phyloP scores from a whole-genome alignment of 2,329 filamentous ascomycete species.

The Clonostachys rhizophaga region DNA sequence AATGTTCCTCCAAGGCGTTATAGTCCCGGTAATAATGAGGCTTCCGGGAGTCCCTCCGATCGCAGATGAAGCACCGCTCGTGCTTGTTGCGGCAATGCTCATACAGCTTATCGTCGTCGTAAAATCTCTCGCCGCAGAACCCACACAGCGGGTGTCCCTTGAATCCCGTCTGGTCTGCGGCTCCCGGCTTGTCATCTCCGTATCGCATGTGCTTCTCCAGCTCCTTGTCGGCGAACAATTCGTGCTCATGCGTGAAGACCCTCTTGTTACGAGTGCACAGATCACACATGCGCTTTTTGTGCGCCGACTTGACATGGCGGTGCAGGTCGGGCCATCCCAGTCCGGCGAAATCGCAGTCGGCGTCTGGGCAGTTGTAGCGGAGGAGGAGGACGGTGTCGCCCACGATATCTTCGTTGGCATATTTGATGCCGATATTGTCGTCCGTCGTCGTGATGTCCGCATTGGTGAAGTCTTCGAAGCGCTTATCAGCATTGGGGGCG shows the following conservation, averaged over 20 bases:
- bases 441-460: slow-evolving; percentile 74
- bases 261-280: slow-evolving; percentile 92
- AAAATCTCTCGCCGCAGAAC: slow-evolving; percentile 90
- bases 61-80: slow-evolving; percentile 92
- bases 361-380: slow-evolving; percentile 91
- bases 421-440: slow-evolving; percentile 85
- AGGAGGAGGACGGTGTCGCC: slow-evolving; percentile 86
- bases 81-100: slow-evolving; percentile 91
- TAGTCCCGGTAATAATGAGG: slow-evolving; percentile 94
- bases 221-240: slow-evolving; percentile 78
- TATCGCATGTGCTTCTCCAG: slow-evolving; percentile 83
- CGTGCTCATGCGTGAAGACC: slow-evolving; percentile 96
- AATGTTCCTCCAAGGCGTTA: slow-evolving; percentile 79
- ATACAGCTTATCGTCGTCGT: slow-evolving; percentile 93
- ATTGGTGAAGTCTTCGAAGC: slow-evolving; percentile 76
- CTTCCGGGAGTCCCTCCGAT: slow-evolving; percentile 62
- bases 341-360: slow-evolving; percentile 75
- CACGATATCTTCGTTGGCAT: slow-evolving; percentile 82
- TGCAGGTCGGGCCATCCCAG: slow-evolving; percentile 55
- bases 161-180: slow-evolving; percentile 90
- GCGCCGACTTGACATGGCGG: slow-evolving; percentile 75
- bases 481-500: slow-evolving; percentile 77
- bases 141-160: slow-evolving; percentile 91
- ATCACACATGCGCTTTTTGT: slow-evolving; percentile 88
- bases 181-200: slow-evolving; percentile 87